Percentiles rank a stretch among this genome's conserved stretches.
Conservation (phyloP, 1,284 basidiomycete genomes). For the Mycosarcoma mackinlayi region DNA sequence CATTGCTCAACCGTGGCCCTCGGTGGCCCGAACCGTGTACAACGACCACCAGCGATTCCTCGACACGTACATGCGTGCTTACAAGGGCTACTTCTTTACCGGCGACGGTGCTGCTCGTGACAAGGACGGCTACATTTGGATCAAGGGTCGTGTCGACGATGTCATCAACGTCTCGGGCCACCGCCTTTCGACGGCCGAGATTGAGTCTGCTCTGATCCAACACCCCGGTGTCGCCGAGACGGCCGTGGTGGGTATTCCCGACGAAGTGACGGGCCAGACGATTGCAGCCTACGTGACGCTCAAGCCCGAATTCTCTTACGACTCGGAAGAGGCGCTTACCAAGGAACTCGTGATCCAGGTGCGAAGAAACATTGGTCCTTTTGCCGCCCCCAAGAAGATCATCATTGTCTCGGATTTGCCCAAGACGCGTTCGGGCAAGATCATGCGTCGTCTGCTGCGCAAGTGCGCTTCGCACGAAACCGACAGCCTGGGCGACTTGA, state of each 20-base stretch:
- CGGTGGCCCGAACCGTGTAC: conserved; percentile 93
- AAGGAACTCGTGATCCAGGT: conserved; percentile 96
- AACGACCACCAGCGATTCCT: conserved; percentile 90
- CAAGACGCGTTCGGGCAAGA: conserved; percentile 97
- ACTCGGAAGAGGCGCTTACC: conserved; percentile 77
- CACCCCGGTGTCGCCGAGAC: conserved; percentile 96
- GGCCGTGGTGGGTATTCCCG: conserved; percentile 71
- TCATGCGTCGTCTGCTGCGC: conserved; percentile 91
- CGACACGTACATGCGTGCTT: conserved; percentile 89
- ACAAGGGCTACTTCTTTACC: conserved; percentile 84
- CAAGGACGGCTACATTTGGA: conserved; percentile 87
- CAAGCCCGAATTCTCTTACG: conserved; percentile 80
- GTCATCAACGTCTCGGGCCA: conserved; percentile 81
- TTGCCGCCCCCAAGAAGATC: conserved; percentile 90
- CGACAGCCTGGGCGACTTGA: conserved; percentile 88
- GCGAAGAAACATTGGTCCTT: conserved; percentile 72
- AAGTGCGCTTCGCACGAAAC: conserved; percentile 94
- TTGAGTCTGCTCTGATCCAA: conserved; percentile 92
- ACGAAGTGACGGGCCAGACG: conserved; percentile 67
- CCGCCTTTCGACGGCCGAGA: conserved; percentile 95
- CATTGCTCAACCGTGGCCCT: conserved; percentile 90
- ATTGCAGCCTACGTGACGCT: conserved; percentile 71
- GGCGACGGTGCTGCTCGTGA: conserved; percentile 96
- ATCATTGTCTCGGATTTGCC: conserved; percentile 87
- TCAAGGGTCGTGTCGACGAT: conserved; percentile 96